Evolutionary conservation across 257 asterid genomes (phyloP).

Genomic region (Primulina tabacum): DNA sequence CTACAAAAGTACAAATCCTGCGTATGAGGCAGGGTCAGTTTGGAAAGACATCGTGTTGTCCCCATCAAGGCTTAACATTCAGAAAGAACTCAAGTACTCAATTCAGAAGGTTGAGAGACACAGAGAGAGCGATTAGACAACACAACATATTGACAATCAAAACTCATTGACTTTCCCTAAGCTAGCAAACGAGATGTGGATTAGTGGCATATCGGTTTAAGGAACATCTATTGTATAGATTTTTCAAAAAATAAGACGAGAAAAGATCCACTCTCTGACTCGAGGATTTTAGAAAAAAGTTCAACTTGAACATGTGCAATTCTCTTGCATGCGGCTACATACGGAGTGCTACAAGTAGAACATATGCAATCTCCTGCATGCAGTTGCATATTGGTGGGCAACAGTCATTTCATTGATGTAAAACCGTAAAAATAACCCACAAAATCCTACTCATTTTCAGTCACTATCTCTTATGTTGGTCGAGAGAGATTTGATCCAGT

Average conservation of each 20-base stretch:
- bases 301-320: slow-evolving; percentile 1
- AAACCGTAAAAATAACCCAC: slow-evolving; percentile 2
- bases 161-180: slow-evolving; percentile 9
- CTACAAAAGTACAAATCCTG: slow-evolving; percentile 65
- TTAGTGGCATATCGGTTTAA: neutral
- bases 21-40: slow-evolving; percentile 68
- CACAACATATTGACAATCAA: slow-evolving; percentile 1
- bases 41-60: slow-evolving; percentile 96
- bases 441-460: slow-evolving; percentile 11
- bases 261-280: slow-evolving; percentile 12
- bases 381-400: neutral
- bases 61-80: slow-evolving; percentile 88
- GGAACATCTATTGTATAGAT: neutral
- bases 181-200: slow-evolving; percentile 13
- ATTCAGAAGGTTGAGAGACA: slow-evolving; percentile 70
- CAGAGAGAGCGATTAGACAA: slow-evolving; percentile 26
- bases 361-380: slow-evolving; percentile 6
- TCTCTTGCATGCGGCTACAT: slow-evolving; percentile 5
- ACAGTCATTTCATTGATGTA: slow-evolving; percentile 7
- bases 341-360: neutral
- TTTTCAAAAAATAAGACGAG: slow-evolving; percentile 2
- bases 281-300: slow-evolving; percentile 2
- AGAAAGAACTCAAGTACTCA: slow-evolving; percentile 83
- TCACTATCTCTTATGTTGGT: neutral
- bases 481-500: neutral